Evolutionary conservation across 2,329 filamentous ascomycete genomes (phyloP), one percentile per base, ranked within the genome.

Genomic region (Phoma sp.): DNA sequence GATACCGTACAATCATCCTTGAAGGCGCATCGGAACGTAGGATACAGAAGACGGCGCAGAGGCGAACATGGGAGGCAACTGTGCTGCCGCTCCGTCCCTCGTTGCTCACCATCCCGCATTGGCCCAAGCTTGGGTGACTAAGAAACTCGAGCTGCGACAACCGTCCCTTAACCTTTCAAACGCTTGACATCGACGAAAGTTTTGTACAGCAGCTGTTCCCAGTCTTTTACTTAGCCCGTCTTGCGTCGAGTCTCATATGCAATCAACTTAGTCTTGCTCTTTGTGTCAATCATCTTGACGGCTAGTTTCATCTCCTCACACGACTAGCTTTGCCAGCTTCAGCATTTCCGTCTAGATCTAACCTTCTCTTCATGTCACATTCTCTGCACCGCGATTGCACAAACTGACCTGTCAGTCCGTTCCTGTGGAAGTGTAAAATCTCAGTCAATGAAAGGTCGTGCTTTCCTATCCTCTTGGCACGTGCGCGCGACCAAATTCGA

Each of bases 1-100:
- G 67, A 63, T 74, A 71, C 61, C 73, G 68, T 63, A 76, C 71
- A 75, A 75, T 76, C 73, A 76, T 76, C 63, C 67, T 74, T 64
- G 64, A 67, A 61, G 60, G 56, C 57, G 62, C 72, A 75, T 75
- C 58, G 63, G 57, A 57, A 49, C 64, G 60, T 43, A 51, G 39
- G 43, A 45, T 53, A 55, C 46, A 51, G 39, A 53, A 40, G 61
- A 61, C 60, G 65, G 64, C 59, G 62, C 55, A 51, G 56, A 41
- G 43, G 60, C 53, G 47, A 61, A 54, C 52, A 57, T 47, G 36
- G 36, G 55, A 48, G 65, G 51, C 53, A 56, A 48, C 36, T 35
- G 43, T 61, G 50, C 52, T 52, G 55, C 57, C 49, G 27, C 36
- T 55, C 43, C 38, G 47, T 62, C 52, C 37, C 40, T 32, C 19